phyloP scores from a whole-genome alignment of 2,329 filamentous ascomycete species.

The Ophiostoma tasmaniense region DNA sequence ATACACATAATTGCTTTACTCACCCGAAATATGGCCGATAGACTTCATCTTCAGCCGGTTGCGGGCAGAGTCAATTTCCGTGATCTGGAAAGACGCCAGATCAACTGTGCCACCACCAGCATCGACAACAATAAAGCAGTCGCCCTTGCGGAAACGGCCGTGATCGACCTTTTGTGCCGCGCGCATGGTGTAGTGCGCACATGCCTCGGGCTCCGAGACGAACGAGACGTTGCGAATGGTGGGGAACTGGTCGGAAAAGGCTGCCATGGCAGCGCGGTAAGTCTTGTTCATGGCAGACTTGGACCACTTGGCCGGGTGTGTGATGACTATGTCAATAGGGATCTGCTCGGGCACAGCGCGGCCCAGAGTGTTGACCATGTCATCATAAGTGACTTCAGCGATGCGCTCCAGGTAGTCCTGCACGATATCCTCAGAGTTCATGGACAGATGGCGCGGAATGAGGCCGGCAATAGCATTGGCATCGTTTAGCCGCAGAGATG shows the following conservation, averaged over 20 bases:
- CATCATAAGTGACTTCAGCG: constrained; percentile 14
- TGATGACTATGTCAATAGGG: constrained; percentile 21
- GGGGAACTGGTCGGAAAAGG: constrained; percentile 16
- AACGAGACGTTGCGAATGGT: constrained; percentile 18
- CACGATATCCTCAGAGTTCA: constrained; percentile 18
- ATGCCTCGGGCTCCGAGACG: constrained; percentile 20
- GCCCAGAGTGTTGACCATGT: constrained; percentile 13
- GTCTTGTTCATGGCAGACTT: constrained; percentile 18
- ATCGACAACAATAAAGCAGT: constrained; percentile 25
- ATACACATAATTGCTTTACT: not conserved
- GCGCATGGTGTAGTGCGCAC: constrained; percentile 21
- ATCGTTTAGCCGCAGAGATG: constrained; percentile 11
- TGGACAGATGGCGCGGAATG: constrained; percentile 17
- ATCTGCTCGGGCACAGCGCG: constrained; percentile 12
- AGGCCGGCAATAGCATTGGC: constrained; percentile 5
- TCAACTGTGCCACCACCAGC: constrained; percentile 26
- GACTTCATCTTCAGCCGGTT: constrained; percentile 23
- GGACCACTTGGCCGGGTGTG: constrained; percentile 20
- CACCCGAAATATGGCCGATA: constrained; percentile 21
- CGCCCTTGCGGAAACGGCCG: constrained; percentile 20
- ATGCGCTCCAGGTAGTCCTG: constrained; percentile 19
- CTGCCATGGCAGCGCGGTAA: constrained; percentile 17
- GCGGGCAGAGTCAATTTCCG: constrained; percentile 19
- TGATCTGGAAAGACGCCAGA: constrained; percentile 23
- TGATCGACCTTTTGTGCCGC: constrained; percentile 22